Evolutionary conservation across 2,329 filamentous ascomycete species (phyloP).

Genomic region (Xylariaceae sp.): DNA sequence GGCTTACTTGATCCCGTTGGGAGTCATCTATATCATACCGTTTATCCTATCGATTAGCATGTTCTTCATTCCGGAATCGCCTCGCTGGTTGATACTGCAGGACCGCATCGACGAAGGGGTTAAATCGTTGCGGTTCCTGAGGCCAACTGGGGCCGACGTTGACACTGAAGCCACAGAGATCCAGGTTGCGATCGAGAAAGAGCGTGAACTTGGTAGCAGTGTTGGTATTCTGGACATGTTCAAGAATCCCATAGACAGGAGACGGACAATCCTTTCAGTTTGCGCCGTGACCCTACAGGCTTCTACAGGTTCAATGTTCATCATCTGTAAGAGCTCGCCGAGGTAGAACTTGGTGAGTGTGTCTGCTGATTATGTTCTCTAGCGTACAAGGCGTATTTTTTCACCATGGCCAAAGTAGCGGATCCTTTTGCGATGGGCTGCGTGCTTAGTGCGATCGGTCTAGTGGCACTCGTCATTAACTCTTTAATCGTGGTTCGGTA

Average conservation of each 20-base stretch:
- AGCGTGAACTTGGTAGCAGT: slow-evolving; percentile 38
- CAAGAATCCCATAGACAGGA: slow-evolving; percentile 47
- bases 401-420: slow-evolving; percentile 54
- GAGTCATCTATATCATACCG: slow-evolving; percentile 37
- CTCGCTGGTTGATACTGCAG: slow-evolving; percentile 36
- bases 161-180: slow-evolving; percentile 40
- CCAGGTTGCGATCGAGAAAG: slow-evolving; percentile 38
- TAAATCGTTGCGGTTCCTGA: slow-evolving; percentile 41
- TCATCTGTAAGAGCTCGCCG: slow-evolving; percentile 39
- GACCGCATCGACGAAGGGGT: slow-evolving; percentile 36
- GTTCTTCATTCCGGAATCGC: slow-evolving; percentile 39
- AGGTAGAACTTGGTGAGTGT: not conserved
- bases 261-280: slow-evolving; percentile 46
- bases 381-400: slow-evolving; percentile 57
- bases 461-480: slow-evolving; percentile 53
- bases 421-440: slow-evolving; percentile 55
- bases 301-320: slow-evolving; percentile 49
- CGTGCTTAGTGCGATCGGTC: slow-evolving; percentile 51
- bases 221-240: slow-evolving; percentile 47
- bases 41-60: slow-evolving; percentile 32
- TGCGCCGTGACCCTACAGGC: slow-evolving; percentile 48
- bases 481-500: slow-evolving; percentile 50
- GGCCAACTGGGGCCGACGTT: slow-evolving; percentile 36
- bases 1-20: slow-evolving; percentile 37
- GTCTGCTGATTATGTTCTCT: slow-evolving; percentile 12